phyloP scores from a whole-genome alignment of 257 asterid genomes.

The Nyctanthes arbortristis region DNA sequence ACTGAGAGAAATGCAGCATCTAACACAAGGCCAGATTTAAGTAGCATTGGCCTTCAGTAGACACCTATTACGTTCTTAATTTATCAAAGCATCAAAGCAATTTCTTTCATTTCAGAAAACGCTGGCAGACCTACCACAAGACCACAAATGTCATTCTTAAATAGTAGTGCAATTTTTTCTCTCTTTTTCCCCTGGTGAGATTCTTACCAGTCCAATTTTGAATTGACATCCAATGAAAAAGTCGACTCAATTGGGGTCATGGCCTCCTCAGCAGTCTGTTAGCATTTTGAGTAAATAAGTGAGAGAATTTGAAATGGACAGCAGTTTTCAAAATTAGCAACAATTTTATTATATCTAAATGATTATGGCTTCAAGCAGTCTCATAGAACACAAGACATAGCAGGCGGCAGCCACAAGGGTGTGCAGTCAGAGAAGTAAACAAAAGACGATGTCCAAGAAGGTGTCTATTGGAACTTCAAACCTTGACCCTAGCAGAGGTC shows the following conservation, averaged over 20 bases:
- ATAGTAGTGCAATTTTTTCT: conserved; percentile 7
- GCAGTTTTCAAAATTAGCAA: conserved; percentile 5
- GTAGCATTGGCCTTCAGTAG: neutral
- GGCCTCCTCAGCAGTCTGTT: conserved; percentile 98
- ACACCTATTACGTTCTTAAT: neutral
- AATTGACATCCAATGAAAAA: conserved; percentile 90
- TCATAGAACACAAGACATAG: neutral
- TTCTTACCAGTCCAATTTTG: conserved; percentile 92
- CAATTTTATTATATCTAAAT: conserved; percentile 1
- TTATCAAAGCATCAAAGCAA: neutral
- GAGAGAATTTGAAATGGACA: conserved; percentile 4
- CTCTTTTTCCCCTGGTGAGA: too few species aligned
- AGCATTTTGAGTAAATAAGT: conserved; percentile 26
- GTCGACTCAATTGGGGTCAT: conserved; percentile 99
- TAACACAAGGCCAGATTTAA: neutral
- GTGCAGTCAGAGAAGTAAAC: neutral
- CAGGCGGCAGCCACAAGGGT: neutral
- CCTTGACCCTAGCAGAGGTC: neutral
- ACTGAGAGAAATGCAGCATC: neutral
- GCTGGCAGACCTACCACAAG: neutral
- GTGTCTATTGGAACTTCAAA: neutral
- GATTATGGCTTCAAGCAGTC: neutral
- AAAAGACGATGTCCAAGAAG: neutral
- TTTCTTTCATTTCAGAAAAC: neutral
- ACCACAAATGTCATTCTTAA: conserved; percentile 1